These are phyloP conservation scores for Ilyonectria destructans DNA, from an alignment of 2,329 filamentous ascomycete species.

Conservation along the genomic window DNA sequence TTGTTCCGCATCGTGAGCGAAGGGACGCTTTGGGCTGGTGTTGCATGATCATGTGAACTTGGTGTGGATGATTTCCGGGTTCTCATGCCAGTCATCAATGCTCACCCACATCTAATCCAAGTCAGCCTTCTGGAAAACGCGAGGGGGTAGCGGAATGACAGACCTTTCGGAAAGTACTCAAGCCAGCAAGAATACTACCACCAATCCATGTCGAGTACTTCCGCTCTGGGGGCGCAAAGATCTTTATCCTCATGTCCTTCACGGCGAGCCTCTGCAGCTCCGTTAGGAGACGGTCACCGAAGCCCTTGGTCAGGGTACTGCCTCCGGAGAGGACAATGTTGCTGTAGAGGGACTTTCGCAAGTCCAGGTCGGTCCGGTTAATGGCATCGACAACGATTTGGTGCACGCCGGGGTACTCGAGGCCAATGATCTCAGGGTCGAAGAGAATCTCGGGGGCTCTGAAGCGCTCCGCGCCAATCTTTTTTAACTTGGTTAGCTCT, in stretches of 20 bases:
- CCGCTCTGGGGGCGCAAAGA: conserved; percentile 96
- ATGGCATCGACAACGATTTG: conserved; percentile 99
- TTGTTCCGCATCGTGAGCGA: conserved; percentile 33
- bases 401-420: conserved; percentile 97
- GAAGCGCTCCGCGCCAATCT: conserved; percentile 95
- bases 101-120: conserved; percentile 96
- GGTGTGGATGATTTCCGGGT: conserved; percentile 98
- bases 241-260: conserved; percentile 99
- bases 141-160: conserved; percentile 46
- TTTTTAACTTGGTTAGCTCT: conserved; percentile 39
- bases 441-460: conserved; percentile 97
- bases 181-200: conserved; percentile 93
- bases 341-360: conserved; percentile 93
- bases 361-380: conserved; percentile 93
- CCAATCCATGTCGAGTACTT: conserved; percentile 99
- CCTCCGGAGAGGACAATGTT: conserved; percentile 98
- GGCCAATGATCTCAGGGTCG: conserved; percentile 93
- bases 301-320: conserved; percentile 96
- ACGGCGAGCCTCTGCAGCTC: conserved; percentile 95
- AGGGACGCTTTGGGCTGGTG: conserved; percentile 24
- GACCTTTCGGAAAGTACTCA: conserved; percentile 99
- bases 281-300: conserved; percentile 91
- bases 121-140: conserved; percentile 35
- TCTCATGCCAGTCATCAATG: conserved; percentile 99
- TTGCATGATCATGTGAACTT: conserved; percentile 83